Base-by-base conservation (phyloP, 2,329 filamentous ascomycete species). In the Beauveria varroae region DNA sequence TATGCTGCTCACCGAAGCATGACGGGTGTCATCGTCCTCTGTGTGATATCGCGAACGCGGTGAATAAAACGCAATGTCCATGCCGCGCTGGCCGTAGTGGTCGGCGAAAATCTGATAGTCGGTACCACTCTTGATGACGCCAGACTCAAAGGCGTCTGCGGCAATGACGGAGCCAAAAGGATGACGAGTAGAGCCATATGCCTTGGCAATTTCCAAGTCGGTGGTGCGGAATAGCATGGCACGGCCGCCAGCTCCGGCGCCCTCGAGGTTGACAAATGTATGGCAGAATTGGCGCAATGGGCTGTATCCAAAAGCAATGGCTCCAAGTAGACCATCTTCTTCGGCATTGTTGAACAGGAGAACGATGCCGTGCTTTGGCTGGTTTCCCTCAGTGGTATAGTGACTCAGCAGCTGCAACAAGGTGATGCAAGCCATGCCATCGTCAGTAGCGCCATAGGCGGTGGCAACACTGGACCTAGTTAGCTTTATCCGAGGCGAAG, bases 321-420 rank as follows among this genome's bases (percentile, higher is more conserved):
- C 92, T 1, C 95, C 95, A 65, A 96, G 90, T 12, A 98, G 78
- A 41, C 87, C 95, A 69, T 98, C 93, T 72, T 99, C 95, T 71
- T 99, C 95, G 41, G 90, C 93, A 69, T 98, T 97, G 79, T 99
- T 99, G 70, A 98, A 82, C 30, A 98, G 81, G 10, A 91, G 81
- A 16, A 98, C 84, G 49, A 99, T 82, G 2, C 93, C 93, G 66
- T 88, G 85, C 68, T 86, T 87, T 2, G 93, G 93, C 69, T 86
- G 86, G 65, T 90, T 85, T 10, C 81, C 86, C 0, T 83, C 76
- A 2, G 82, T 82, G 1, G 91, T 92, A 71, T 96, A 97, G 74
- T 96, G 91, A 64, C 87, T 90, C 64, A 98, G 81, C 54, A 98
- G 78, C 72, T 97, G 92, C 53, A 98, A 80, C 47, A 93, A 79